A percentile compares a stretch with the other conserved stretches of the same genome.
phyloP scores from a whole-genome alignment of 176 grass and related monocot genomes.

The Raddia guianensis region DNA sequence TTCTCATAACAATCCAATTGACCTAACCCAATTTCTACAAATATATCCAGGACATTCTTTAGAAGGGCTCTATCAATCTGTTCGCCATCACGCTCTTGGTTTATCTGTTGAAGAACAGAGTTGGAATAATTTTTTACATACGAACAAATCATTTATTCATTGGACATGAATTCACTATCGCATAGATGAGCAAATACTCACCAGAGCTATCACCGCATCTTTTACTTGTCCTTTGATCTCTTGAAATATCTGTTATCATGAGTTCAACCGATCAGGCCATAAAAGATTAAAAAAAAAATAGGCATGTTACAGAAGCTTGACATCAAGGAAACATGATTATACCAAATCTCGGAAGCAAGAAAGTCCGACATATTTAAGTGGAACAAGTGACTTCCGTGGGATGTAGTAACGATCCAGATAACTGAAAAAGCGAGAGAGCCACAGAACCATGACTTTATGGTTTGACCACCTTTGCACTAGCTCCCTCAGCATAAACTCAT shows the following conservation, averaged over 20 bases:
- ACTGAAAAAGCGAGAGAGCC: conserved; percentile 85
- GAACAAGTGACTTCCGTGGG: conserved; percentile 61
- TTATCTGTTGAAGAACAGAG: conserved; percentile 62
- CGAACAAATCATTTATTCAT: conserved; percentile 6
- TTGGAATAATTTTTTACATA: background rate
- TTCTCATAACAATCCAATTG: conserved; percentile 84
- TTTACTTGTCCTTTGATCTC: conserved; percentile 90
- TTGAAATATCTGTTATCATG: conserved; percentile 68
- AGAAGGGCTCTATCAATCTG: conserved; percentile 89
- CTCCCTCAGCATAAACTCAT: conserved; percentile 90
- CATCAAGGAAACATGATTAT: conserved; percentile 28
- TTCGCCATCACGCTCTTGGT: conserved; percentile 93
- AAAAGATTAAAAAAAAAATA: background rate
- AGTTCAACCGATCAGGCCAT: conserved; percentile 22
- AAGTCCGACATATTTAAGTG: conserved; percentile 83
- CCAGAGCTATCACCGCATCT: conserved; percentile 83
- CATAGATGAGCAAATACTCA: conserved; percentile 42
- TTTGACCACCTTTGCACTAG: conserved; percentile 84
- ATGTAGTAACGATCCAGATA: conserved; percentile 96
- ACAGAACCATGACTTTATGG: conserved; percentile 94
- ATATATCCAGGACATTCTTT: conserved; percentile 96
- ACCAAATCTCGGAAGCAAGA: conserved; percentile 80
- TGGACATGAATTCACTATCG: background rate
- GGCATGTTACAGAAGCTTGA: background rate
- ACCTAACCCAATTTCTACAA: conserved; percentile 89